A percentile compares a stretch with the other conserved stretches of the same genome.
Conservation (phyloP, 208 protist species). For the Leptomonas pyrrhocoris region DNA sequence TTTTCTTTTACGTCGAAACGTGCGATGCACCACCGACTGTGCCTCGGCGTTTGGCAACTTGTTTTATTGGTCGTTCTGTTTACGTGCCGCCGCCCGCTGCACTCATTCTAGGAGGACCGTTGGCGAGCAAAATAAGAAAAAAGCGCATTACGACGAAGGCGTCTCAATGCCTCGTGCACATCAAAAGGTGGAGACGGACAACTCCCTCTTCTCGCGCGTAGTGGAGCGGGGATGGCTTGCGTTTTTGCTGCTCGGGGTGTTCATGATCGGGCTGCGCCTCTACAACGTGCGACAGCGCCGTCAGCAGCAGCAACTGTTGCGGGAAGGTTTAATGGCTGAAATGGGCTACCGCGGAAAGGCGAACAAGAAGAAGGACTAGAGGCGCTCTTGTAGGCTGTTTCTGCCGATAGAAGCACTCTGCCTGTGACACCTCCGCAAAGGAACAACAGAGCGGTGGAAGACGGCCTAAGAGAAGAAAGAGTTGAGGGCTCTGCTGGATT, state of each 20-base stretch:
- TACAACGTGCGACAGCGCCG: slow-evolving; percentile 80
- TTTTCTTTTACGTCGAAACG: too few species aligned
- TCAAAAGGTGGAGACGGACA: slow-evolving; percentile 33
- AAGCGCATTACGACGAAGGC: neutral
- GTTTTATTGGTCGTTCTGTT: neutral
- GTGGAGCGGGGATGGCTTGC: slow-evolving; percentile 78
- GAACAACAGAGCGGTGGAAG: too few species aligned
- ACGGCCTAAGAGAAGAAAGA: too few species aligned
- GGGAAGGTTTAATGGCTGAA: slow-evolving; percentile 70
- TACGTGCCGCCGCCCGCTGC: neutral
- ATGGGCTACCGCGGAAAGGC: slow-evolving; percentile 44
- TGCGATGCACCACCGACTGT: too few species aligned
- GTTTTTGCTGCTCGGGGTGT: slow-evolving; percentile 70
- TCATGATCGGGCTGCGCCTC: slow-evolving; percentile 77
- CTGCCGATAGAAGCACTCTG: neutral
- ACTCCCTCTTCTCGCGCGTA: slow-evolving; percentile 37
- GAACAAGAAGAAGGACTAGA: slow-evolving; percentile 19
- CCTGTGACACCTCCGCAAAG: neutral
- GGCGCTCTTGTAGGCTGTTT: neutral
- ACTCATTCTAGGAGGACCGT: neutral
- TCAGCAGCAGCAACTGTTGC: slow-evolving; percentile 57
- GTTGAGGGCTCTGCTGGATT: too few species aligned
- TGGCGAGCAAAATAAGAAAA: neutral
- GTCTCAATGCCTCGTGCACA: slow-evolving; percentile 34
- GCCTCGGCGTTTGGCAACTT: too few species aligned